Evolutionary conservation across 2,329 filamentous ascomycete species (phyloP), one percentile per base, ranked within the genome.

Genomic region (Talaromyces sp.): DNA sequence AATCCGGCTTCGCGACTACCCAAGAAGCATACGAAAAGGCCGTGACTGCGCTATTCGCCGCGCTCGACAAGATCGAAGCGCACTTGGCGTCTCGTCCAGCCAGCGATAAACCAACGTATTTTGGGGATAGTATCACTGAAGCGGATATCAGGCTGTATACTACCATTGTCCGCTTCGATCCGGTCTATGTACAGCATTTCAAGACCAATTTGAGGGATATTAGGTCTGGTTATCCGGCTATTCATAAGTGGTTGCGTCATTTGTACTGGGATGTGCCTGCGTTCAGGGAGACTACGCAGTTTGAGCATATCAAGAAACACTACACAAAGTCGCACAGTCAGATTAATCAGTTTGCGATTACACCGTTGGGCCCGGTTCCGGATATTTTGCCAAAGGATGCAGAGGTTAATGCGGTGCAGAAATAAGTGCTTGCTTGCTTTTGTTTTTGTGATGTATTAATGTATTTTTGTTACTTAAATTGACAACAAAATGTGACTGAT

Each of bases 291-390:
- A 95, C 92, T 64, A 96, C 93, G 25, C 85, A 97, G 75, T 96
- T 96, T 74, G 85, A 96, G 75, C 95, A 99, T 78, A 98, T 98
- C 80, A 97, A 96, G 85, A 89, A 84, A 52, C 86, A 88, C 69
- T 88, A 88, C 71, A 88, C 85, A 2, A 86, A 85, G 78, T 86
- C 83, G 65, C 86, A 88, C 73, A 78, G 73, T 66, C 85, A 88
- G 75, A 88, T 88, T 67, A 88, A 88, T 71, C 84, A 72, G 54
- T 82, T 81, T 73, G 77, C 82, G 44, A 96, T 99, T 71, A 93
- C 92, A 27, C 93, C 93, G 0, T 72, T 96, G 17, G 93, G 93
- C 0, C 93, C 95, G 5, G 68, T 92, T 70, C 93, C 93, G 44
- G 84, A 96, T 77, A 89, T 99, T 64, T 70, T 97, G 76, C 85